These are phyloP conservation scores for Candida ulmi DNA, from an alignment of 805 yeast species.

Conservation along the genomic window DNA sequence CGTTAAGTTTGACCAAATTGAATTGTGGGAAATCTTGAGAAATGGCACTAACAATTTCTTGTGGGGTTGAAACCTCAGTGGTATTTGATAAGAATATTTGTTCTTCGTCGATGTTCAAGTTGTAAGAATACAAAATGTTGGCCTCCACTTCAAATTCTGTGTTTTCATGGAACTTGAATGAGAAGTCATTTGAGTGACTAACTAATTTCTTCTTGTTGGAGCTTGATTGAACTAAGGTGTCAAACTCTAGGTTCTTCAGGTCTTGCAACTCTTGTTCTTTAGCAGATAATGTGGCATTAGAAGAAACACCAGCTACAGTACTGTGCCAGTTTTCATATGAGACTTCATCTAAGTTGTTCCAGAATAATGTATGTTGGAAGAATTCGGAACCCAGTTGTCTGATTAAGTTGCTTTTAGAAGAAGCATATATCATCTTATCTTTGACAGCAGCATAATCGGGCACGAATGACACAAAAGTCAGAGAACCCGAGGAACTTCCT, in stretches of 20 bases:
- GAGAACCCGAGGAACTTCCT: constrained; percentile 13
- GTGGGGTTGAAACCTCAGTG: constrained; percentile 15
- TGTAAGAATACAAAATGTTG: constrained; percentile 39
- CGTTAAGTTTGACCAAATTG: constrained; percentile 43
- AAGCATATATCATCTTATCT: constrained; percentile 89
- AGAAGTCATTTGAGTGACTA: constrained; percentile 21
- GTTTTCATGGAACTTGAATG: constrained; percentile 22
- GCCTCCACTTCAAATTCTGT: constrained; percentile 23
- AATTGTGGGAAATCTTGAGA: constrained; percentile 48
- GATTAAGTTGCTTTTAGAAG: constrained; percentile 72
- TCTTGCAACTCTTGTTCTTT: constrained; percentile 49
- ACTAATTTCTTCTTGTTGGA: constrained; percentile 25
- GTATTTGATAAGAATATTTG: constrained; percentile 33
- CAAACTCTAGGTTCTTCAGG: constrained; percentile 39
- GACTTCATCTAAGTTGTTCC: constrained; percentile 29
- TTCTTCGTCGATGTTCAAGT: constrained; percentile 47
- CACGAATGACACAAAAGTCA: constrained; percentile 71
- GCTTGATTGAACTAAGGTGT: constrained; percentile 26
- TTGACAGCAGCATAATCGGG: constrained; percentile 83
- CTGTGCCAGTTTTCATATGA: constrained; percentile 42
- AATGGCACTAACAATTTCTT: constrained; percentile 29
- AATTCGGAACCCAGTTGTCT: constrained; percentile 61
- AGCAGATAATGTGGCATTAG: constrained; percentile 46
- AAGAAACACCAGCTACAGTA: constrained; percentile 29
- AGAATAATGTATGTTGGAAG: constrained; percentile 27